phyloP scores from a whole-genome alignment of 2,329 filamentous ascomycete species.

The Diaporthe batatas region DNA sequence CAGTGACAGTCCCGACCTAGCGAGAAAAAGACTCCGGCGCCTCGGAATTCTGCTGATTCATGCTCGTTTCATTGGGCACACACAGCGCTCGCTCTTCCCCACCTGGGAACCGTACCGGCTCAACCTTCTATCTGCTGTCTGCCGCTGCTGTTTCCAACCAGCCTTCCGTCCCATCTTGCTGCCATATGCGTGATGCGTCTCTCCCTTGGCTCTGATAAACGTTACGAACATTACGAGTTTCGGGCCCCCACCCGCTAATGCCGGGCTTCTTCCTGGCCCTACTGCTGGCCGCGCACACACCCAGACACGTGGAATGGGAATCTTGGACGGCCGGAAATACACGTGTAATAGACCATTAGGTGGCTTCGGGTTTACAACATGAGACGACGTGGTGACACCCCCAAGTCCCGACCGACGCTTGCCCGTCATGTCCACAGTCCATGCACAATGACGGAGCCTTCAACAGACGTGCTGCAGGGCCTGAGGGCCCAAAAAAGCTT shows the following conservation, averaged over 20 bases:
- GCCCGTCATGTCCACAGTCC: background rate
- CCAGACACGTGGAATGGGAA: background rate
- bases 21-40: constrained; percentile 24
- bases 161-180: constrained; percentile 8
- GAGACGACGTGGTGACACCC: background rate
- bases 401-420: background rate
- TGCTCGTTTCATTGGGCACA: constrained; percentile 14
- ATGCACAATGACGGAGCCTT: constrained; percentile 24
- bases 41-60: constrained; percentile 26
- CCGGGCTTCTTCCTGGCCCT: no score
- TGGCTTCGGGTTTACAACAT: background rate
- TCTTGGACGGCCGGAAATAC: no score
- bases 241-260: background rate
- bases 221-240: constrained; percentile 3
- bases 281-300: background rate
- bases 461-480: constrained; percentile 8
- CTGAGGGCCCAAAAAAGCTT: constrained; percentile 3
- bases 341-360: no score
- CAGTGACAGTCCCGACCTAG: constrained; percentile 1
- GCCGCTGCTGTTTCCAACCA: background rate
- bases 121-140: no score
- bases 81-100: constrained; percentile 11
- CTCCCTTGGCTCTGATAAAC: constrained; percentile 7
- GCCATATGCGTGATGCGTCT: background rate
- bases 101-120: background rate